Percentiles rank a stretch among this genome's conserved stretches.
phyloP scores from a whole-genome alignment of 495 filamentous ascomycete genomes.

The Penicillium cinerascens region DNA sequence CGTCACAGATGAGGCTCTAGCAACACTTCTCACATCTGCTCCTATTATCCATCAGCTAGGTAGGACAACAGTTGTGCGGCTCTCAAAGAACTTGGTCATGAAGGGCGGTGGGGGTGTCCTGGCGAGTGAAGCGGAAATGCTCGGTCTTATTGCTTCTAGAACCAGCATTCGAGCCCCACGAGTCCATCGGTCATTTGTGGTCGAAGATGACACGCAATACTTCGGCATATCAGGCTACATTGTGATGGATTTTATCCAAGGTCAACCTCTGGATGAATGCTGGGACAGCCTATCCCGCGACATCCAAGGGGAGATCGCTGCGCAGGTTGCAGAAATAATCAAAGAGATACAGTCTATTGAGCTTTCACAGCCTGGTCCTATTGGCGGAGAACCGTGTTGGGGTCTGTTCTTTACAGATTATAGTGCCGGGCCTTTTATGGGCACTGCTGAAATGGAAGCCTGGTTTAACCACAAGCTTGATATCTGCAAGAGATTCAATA shows the following conservation, averaged over 20 bases:
- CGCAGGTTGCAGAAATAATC: slow-evolving; percentile 23
- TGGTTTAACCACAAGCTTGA: slow-evolving; percentile 34
- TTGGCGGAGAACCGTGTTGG: slow-evolving; percentile 22
- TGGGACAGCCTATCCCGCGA: slow-evolving; percentile 19
- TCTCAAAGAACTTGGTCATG: too few relatives aligned
- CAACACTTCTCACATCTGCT: too few relatives aligned
- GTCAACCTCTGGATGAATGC: slow-evolving; percentile 22
- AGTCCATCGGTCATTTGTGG: slow-evolving; percentile 19
- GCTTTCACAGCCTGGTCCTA: slow-evolving; percentile 21
- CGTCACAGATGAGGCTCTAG: too few relatives aligned
- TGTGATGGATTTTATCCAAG: slow-evolving; percentile 33
- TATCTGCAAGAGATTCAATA: slow-evolving; percentile 16
- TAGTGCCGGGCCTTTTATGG: slow-evolving; percentile 29
- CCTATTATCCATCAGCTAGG: too few relatives aligned
- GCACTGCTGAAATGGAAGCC: slow-evolving; percentile 21
- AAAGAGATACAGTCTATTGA: slow-evolving; percentile 20
- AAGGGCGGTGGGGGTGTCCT: slow-evolving; percentile 17
- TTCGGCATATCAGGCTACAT: slow-evolving; percentile 27
- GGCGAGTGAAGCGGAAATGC: slow-evolving; percentile 14
- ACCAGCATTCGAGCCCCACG: slow-evolving; percentile 11
- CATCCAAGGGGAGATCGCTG: slow-evolving; percentile 14
- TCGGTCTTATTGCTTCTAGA: slow-evolving; percentile 13
- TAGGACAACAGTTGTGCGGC: too few relatives aligned
- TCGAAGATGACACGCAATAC: slow-evolving; percentile 20
- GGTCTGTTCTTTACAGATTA: slow-evolving; percentile 28